Base-by-base conservation (phyloP, 2,329 filamentous ascomycete genomes). In the Anthostomella pinea region DNA sequence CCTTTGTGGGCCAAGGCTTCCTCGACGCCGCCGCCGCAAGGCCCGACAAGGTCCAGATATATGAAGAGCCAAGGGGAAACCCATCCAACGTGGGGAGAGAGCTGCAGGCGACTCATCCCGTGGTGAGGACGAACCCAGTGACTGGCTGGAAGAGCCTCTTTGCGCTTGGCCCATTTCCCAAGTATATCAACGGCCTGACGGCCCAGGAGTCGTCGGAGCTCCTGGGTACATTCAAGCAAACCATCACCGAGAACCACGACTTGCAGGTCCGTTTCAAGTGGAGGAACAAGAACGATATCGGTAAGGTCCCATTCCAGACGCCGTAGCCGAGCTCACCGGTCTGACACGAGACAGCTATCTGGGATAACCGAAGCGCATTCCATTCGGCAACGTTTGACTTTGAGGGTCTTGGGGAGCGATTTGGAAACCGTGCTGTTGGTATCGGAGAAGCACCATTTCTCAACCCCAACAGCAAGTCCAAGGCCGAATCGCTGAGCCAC, bases 111-210 rank as follows among this genome's bases (percentile, higher is more conserved):
- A 57, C 67, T 0, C 77, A 81, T 40, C 75, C 77, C 1, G 67
- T 80, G 1, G 66, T 81, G 5, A 65, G 77, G 8, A 81, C 77
- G 0, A 79, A 81, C 37, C 78, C 78, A 0, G 75, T 81, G 0
- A 79, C 77, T 0, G 78, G 77, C 0, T 81, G 78, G 77, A 81
- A 69, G 48, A 62, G 60, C 1, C 52, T 69, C 18, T 70, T 64
- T 34, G 60, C 66, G 1, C 53, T 72, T 7, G 69, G 68, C 2
- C 60, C 59, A 3, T 65, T 69, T 34, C 62, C 66, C 7, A 57
- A 53, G 16, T 54, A 63, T 13, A 66, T 73, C 45, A 70, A 72
- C 35, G 68, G 64, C 7, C 29, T 73, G 18, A 66, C 62, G 1
- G 47, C 54, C 2, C 58, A 67, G 2, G 70, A 73, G 52, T 69